Base-by-base conservation (phyloP, 139 green algal species). In the Nannochloris sp. region DNA sequence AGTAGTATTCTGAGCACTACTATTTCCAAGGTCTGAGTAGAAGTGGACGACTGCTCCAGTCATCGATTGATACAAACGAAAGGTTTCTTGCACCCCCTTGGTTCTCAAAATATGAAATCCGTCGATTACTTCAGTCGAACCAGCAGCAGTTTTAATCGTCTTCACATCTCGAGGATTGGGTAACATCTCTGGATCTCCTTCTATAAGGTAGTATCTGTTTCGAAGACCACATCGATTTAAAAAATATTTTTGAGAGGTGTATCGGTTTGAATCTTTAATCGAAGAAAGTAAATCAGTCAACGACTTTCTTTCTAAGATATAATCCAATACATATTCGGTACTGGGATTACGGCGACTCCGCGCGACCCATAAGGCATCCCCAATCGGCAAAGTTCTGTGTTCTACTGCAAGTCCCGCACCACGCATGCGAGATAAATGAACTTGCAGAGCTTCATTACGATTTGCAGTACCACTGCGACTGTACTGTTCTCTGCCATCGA, bases 261-360 rank as follows among this genome's bases (percentile, higher is more conserved):
- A 82, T 30, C 79, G 77, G n/a, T 25, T 44, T 25, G 65, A 54
- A 54, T 54, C 46, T 46, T 68, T 73, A 57, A 95, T 87, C 33
- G 61, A 81, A 7, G 4, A 4, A 2, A 77, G 12, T 70, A 95
- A 68, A 68, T 95, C 87, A 14, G 70, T 37, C 9, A 74, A 29
- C 23, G 54, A 60, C 85, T 95, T 95, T 57, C 87, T 78, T 80
- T 95, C 87, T 47, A 90, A 3, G 1, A 95, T 39, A 10, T 67
- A 83, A 58, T 94, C 87, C 55, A 93, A 67, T 54, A 93, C 71
- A 36, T 81, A 92, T 71, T 75, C 68, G 3, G 4, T 3, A 3
- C 9, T n/a, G 0, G 64, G 36, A 6, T 25, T 4, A 19, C 31
- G 27, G 46, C 62, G 65, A n/a, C 47, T 56, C 44, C 76, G 65